Evolutionary conservation across 257 asterid genomes (phyloP).

Genomic region (Solanum dulcamara): DNA sequence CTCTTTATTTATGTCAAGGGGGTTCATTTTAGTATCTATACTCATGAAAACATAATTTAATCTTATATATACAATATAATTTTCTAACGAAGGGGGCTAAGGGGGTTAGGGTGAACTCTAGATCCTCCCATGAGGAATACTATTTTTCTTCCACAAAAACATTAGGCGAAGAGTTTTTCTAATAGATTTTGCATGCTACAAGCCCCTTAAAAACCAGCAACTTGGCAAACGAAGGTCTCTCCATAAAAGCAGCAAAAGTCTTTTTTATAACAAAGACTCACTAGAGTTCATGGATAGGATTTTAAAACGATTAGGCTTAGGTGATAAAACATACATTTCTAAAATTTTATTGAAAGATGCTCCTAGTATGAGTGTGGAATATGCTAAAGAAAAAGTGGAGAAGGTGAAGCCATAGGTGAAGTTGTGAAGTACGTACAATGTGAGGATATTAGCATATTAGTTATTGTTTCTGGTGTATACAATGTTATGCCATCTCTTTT

Average conservation of each 20-base stretch:
- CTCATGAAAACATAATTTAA: too few relatives aligned
- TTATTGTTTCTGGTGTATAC: slow-evolving; percentile 22
- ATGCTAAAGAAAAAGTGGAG: slow-evolving; percentile 28
- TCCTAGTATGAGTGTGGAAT: slow-evolving; percentile 12
- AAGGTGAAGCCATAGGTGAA: slow-evolving; percentile 33
- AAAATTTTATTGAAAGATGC: not conserved
- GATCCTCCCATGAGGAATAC: too few relatives aligned
- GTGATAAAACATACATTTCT: slow-evolving; percentile 7
- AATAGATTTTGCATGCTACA: slow-evolving; percentile 23
- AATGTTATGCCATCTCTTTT: slow-evolving; percentile 38
- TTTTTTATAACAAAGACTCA: not conserved
- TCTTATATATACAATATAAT: too few relatives aligned
- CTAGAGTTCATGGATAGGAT: slow-evolving; percentile 12
- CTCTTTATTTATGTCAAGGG: too few relatives aligned
- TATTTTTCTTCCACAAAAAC: not conserved
- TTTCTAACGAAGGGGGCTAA: too few relatives aligned
- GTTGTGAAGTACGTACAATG: too few relatives aligned
- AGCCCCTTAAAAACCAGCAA: slow-evolving; percentile 8
- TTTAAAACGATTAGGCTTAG: slow-evolving; percentile 17
- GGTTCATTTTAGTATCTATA: too few relatives aligned
- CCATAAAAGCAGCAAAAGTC: not conserved
- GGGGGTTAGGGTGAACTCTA: too few relatives aligned
- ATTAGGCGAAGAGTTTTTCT: slow-evolving; percentile 7
- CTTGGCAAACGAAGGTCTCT: not conserved
- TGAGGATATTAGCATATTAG: slow-evolving; percentile 29